Percentiles rank a stretch among this genome's conserved stretches.
Conservation (phyloP, 345 rosid species). For the Erucastrum elatum region DNA sequence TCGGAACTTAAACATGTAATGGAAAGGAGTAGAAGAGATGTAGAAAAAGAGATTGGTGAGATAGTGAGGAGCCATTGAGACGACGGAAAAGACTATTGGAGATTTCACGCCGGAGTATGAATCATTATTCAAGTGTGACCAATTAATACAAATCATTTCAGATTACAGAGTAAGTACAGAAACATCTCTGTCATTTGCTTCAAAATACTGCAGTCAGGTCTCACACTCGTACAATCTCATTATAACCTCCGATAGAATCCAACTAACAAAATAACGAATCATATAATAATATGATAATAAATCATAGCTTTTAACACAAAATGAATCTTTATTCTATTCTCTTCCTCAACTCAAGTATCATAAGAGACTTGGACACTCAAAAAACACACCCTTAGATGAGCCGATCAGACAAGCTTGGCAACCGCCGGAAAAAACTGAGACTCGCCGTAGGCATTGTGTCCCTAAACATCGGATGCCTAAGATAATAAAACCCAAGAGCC, state of each 20-base stretch:
- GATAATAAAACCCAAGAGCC: slow-evolving; percentile 88
- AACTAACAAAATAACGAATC: slow-evolving; percentile 29
- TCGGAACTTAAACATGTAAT: neutral
- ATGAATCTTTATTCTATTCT: slow-evolving; percentile 27
- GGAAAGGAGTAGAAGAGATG: neutral
- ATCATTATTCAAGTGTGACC: neutral
- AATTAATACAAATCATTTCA: neutral
- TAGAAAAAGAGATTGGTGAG: neutral
- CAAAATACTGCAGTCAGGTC: slow-evolving; percentile 17
- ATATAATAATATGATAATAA: slow-evolving; percentile 4
- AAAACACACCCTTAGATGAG: slow-evolving; percentile 49
- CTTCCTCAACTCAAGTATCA: slow-evolving; percentile 19
- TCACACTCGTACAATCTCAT: neutral
- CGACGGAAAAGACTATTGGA: slow-evolving; percentile 44
- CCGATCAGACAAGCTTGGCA: slow-evolving; percentile 88
- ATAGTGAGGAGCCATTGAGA: slow-evolving; percentile 70
- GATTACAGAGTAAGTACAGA: slow-evolving; percentile 8
- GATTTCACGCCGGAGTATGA: slow-evolving; percentile 36
- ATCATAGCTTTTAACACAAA: slow-evolving; percentile 15
- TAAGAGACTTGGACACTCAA: neutral
- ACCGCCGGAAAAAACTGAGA: slow-evolving; percentile 88
- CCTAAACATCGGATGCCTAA: slow-evolving; percentile 95
- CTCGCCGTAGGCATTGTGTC: slow-evolving; percentile 89
- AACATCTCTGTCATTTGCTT: slow-evolving; percentile 11
- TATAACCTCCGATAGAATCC: neutral